phyloP scores from a whole-genome alignment of 1,284 basidiomycete species.

The Omphalotus olearius region DNA sequence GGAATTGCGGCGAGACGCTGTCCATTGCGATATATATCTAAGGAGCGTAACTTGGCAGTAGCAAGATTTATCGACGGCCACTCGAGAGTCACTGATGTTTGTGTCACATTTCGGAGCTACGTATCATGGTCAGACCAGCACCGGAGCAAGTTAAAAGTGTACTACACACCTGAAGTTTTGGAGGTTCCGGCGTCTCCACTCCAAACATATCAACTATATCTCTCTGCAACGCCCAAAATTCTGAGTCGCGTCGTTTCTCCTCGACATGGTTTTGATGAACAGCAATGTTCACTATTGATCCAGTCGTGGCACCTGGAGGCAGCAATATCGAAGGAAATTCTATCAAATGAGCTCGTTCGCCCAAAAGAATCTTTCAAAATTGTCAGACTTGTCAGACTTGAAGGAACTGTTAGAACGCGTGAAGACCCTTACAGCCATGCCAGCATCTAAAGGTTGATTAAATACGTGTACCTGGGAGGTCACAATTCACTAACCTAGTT shows the following conservation, averaged over 20 bases:
- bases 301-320: conserved; percentile 84
- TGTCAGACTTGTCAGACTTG: conserved; percentile 15
- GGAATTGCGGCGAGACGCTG: conserved; percentile 85
- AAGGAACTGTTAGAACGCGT: not conserved
- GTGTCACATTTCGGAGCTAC: conserved; percentile 87
- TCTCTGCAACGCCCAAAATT: conserved; percentile 81
- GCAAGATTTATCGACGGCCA: conserved; percentile 88
- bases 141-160: not conserved
- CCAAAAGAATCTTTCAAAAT: conserved; percentile 64
- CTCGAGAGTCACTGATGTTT: conserved; percentile 91
- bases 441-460: conserved; percentile 51
- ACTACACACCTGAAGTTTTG: conserved; percentile 59
- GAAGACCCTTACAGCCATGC: conserved; percentile 67
- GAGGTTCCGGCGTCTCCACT: conserved; percentile 61
- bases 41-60: conserved; percentile 76
- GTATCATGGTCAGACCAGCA: not conserved
- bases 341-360: conserved; percentile 89
- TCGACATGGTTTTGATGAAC: conserved; percentile 82
- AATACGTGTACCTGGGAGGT: conserved; percentile 3
- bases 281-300: conserved; percentile 95
- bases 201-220: conserved; percentile 79
- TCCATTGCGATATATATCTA: conserved; percentile 90
- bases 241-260: conserved; percentile 74
- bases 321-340: conserved; percentile 93
- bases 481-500: conserved; percentile 48